A percentile compares a stretch with the other conserved stretches of the same genome.
These are phyloP conservation scores for Daldinia grandis DNA, from an alignment of 495 filamentous ascomycete species.

Conservation along the genomic window DNA sequence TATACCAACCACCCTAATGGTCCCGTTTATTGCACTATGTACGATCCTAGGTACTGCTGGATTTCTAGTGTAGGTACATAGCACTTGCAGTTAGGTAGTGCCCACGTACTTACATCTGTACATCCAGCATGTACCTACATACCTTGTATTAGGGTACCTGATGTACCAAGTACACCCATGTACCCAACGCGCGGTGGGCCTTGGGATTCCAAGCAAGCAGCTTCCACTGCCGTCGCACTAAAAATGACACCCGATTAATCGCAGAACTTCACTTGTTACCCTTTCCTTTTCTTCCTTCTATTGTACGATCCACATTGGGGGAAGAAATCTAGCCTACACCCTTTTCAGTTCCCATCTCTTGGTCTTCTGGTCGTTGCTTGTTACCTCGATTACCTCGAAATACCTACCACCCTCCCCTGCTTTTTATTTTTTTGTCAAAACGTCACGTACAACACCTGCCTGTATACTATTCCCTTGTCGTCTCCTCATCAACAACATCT, in stretches of 20 bases:
- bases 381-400: conserved; percentile 32
- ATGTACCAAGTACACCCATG: conserved; percentile 6
- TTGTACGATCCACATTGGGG: conserved; percentile 33
- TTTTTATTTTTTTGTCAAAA: conserved; percentile 24
- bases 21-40: conserved; percentile 20
- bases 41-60: conserved; percentile 33
- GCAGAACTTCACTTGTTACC: conserved; percentile 40
- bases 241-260: conserved; percentile 44
- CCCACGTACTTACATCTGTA: conserved; percentile 5
- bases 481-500: conserved; percentile 24
- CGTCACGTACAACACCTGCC: conserved; percentile 28
- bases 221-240: conserved; percentile 43
- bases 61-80: conserved; percentile 10
- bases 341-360: conserved; percentile 21
- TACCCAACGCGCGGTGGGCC: conserved; percentile 11
- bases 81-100: conserved; percentile 28
- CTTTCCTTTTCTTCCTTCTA: conserved; percentile 30
- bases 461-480: conserved; percentile 32
- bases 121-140: conserved; percentile 13
- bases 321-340: conserved; percentile 18
- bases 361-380: conserved; percentile 30
- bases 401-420: conserved; percentile 13
- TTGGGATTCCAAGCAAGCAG: conserved; percentile 28
- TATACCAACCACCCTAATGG: conserved; percentile 31
- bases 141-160: conserved; percentile 3